Conservation (phyloP, 2,329 filamentous ascomycete genomes). For the Calonectria ilicicola region DNA sequence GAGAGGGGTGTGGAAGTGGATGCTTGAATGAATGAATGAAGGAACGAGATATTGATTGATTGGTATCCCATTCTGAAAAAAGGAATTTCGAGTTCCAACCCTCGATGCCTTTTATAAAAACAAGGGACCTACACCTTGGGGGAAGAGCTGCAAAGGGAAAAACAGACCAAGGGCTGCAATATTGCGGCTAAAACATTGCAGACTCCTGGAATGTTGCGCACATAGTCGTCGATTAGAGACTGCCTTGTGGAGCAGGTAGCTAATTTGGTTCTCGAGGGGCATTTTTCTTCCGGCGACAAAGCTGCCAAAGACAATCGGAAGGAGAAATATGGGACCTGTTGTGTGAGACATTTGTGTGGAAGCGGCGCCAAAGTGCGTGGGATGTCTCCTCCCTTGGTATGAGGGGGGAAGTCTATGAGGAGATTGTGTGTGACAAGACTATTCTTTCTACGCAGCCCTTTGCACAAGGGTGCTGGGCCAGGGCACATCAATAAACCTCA, state of each 20-base stretch:
- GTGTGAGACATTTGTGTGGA: slow-evolving; percentile 1
- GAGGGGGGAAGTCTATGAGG: not conserved
- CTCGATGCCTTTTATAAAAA: slow-evolving; percentile 9
- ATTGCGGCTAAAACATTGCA: slow-evolving; percentile 20
- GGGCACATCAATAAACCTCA: not conserved
- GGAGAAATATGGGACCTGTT: not conserved
- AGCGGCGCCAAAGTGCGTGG: not conserved
- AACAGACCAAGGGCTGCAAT: slow-evolving; percentile 11
- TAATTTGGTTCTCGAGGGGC: not conserved
- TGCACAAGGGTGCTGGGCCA: not conserved
- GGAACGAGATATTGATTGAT: not conserved
- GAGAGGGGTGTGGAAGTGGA: not conserved
- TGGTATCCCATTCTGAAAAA: not conserved
- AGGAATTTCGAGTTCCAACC: not conserved
- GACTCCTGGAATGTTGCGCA: slow-evolving; percentile 24
- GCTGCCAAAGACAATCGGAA: slow-evolving; percentile 4
- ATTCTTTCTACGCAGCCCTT: slow-evolving; percentile 1
- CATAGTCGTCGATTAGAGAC: slow-evolving; percentile 13
- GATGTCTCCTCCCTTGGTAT: not conserved
- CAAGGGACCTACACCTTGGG: not conserved
- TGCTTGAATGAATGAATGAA: not conserved
- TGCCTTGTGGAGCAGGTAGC: not conserved
- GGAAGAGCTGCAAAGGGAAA: not conserved
- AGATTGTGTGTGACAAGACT: not conserved
- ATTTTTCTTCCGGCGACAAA: not conserved